These are phyloP conservation scores for Fusarium dimerum DNA, from an alignment of 2,329 filamentous ascomycete genomes.

Conservation along the genomic window DNA sequence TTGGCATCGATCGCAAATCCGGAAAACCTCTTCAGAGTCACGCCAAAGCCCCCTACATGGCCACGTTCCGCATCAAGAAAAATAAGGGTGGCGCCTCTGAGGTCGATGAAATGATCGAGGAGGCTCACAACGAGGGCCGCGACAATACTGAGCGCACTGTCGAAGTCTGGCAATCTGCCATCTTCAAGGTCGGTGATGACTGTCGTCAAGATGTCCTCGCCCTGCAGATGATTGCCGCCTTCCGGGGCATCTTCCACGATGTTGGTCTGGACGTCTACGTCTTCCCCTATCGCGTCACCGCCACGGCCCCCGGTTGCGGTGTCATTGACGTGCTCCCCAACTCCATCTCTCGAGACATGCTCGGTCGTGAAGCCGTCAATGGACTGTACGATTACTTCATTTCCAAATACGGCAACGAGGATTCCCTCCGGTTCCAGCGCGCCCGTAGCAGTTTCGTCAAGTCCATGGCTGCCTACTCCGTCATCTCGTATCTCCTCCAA, in stretches of 20 bases:
- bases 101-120: slow-evolving; percentile 52
- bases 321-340: slow-evolving; percentile 98
- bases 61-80: slow-evolving; percentile 95
- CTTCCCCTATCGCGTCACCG: slow-evolving; percentile 95
- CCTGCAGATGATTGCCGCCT: slow-evolving; percentile 96
- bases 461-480: slow-evolving; percentile 96
- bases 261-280: slow-evolving; percentile 96
- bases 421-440: slow-evolving; percentile 91
- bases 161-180: slow-evolving; percentile 98
- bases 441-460: slow-evolving; percentile 98
- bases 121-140: slow-evolving; percentile 41
- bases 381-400: slow-evolving; percentile 98
- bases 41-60: slow-evolving; percentile 98
- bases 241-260: slow-evolving; percentile 93
- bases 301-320: slow-evolving; percentile 93
- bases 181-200: slow-evolving; percentile 99
- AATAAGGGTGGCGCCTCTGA: slow-evolving; percentile 58
- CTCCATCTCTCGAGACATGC: slow-evolving; percentile 97
- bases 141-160: slow-evolving; percentile 57
- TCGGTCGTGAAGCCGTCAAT: slow-evolving; percentile 96
- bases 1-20: slow-evolving; percentile 97
- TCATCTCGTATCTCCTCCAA: slow-evolving; percentile 94
- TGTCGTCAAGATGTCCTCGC: slow-evolving; percentile 96
- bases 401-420: slow-evolving; percentile 94
- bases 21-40: slow-evolving; percentile 97